Base-by-base conservation (phyloP, 495 filamentous ascomycete genomes). In the Hyaloscypha finlandica region DNA sequence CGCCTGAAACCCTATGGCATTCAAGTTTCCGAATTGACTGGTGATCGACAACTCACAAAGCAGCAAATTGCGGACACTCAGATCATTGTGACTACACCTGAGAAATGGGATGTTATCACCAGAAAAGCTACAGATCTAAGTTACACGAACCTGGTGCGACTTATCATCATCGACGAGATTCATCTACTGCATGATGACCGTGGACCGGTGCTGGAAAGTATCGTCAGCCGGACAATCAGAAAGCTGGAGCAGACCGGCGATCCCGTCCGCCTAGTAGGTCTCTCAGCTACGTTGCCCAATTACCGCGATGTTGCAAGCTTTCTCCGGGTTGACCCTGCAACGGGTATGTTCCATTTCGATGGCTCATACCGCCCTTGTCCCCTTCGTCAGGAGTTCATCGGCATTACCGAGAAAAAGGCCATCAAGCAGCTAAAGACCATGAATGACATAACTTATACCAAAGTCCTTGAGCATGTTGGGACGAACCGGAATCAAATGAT, bases 91-190 rank as follows among this genome's bases (percentile, higher is more conserved):
- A 99, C 95, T 3, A 99, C 95, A 0, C 95, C 95, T 11, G 95
- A 99, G 75, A 99, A 99, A 80, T 99, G 91, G 89, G 95, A 99
- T 79, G 96, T 99, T 64, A 97, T 99, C 71, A 99, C 96, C 6
- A 88, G 95, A 70, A 99, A 99, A 78, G 96, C 94, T 4, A 97
- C 94, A 0, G 95, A 99, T 77, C 85, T 94, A 62, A 94, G 93
- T 69, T 99, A 99, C 77, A 99, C 93, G 39, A 97, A 96, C 70
- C 87, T 99, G 31, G 94, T 99, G 19, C 88, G 94, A 32, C 84
- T 99, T 2, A 89, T 99, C 61, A 90, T 97, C 72, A 97, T 99
- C 68, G 95, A 99, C 69, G 95, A 99, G 76, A 97, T 99, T 72
- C 95, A 99, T 80, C 83, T 99, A 66, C 84, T 99, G 35, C 95